Percentiles rank a stretch among this genome's conserved stretches.
These are phyloP conservation scores for Trichosporon faecale DNA, from an alignment of 1,284 basidiomycete species.

Conservation along the genomic window DNA sequence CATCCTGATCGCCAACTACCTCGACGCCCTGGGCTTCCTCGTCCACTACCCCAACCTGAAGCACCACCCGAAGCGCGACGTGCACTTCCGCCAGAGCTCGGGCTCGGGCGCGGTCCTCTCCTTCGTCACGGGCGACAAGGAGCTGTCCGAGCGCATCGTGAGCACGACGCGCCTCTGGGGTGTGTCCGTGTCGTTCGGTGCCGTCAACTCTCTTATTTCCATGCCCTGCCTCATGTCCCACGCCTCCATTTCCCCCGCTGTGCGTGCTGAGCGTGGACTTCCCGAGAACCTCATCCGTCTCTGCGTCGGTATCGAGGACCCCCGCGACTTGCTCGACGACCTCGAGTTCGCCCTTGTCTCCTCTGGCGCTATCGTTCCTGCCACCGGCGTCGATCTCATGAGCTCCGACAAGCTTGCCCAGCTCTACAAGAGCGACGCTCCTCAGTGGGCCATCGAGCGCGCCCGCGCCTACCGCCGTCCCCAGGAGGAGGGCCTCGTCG, in stretches of 20 bases:
- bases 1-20: constrained; percentile 79
- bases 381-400: constrained; percentile 34
- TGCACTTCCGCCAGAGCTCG: constrained; percentile 82
- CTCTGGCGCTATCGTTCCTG: constrained; percentile 72
- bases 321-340: constrained; percentile 88
- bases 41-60: constrained; percentile 92
- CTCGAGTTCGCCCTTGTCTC: constrained; percentile 87
- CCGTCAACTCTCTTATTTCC: constrained; percentile 95
- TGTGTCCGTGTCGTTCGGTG: constrained; percentile 96
- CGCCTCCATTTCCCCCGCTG: constrained; percentile 92
- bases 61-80: constrained; percentile 74
- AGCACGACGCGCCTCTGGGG: constrained; percentile 92
- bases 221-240: constrained; percentile 99
- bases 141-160: constrained; percentile 86
- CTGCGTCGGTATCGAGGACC: constrained; percentile 97
- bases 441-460: constrained; percentile 47
- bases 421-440: constrained; percentile 40
- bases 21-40: constrained; percentile 80
- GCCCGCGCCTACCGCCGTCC: constrained; percentile 46
- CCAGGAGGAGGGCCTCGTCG: constrained; percentile 33
- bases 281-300: constrained; percentile 97
- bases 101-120: constrained; percentile 92
- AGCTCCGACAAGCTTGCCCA: constrained; percentile 33
- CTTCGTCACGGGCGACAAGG: constrained; percentile 90
- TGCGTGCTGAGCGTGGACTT: constrained; percentile 85